Percentiles rank a stretch among this genome's conserved stretches.
phyloP scores from a whole-genome alignment of 2,329 filamentous ascomycete genomes.

The Didymella pomorum region DNA sequence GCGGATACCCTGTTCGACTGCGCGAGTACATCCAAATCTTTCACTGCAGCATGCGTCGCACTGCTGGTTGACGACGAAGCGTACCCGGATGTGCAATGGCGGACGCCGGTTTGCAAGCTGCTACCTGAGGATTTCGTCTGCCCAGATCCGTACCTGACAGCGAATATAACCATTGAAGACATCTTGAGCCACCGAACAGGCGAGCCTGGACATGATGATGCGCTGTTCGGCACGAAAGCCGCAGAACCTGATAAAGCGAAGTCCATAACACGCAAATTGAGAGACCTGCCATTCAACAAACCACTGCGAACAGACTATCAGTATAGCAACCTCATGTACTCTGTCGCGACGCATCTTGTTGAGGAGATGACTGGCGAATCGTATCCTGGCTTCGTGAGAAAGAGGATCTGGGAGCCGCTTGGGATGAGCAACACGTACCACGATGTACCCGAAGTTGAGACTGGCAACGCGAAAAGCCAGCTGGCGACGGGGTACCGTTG shows the following conservation, averaged over 20 bases:
- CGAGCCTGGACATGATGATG: constrained; percentile 48
- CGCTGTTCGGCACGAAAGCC: constrained; percentile 20
- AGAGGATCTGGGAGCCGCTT: constrained; percentile 52
- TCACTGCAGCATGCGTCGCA: constrained; percentile 60
- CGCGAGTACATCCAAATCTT: constrained; percentile 66
- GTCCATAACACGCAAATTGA: constrained; percentile 43
- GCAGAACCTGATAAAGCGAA: constrained; percentile 21
- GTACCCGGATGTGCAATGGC: constrained; percentile 55
- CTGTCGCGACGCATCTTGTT: constrained; percentile 56
- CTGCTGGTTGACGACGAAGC: constrained; percentile 57
- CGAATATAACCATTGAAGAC: constrained; percentile 63
- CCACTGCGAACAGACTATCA: constrained; percentile 55
- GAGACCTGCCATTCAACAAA: constrained; percentile 54
- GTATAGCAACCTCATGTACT: constrained; percentile 64
- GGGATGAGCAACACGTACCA: constrained; percentile 52
- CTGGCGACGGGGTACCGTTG: constrained; percentile 29
- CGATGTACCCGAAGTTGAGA: constrained; percentile 46
- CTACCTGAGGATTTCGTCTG: constrained; percentile 64
- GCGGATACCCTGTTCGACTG: constrained; percentile 62
- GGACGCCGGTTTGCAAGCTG: constrained; percentile 57
- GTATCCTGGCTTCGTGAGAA: constrained; percentile 45
- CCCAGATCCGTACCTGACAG: constrained; percentile 56
- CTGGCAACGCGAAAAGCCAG: neutral
- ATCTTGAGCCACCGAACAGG: constrained; percentile 63
- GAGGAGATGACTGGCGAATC: constrained; percentile 53